Evolutionary conservation across 257 asterid genomes (phyloP).

Genomic region (Avicennia marina): DNA sequence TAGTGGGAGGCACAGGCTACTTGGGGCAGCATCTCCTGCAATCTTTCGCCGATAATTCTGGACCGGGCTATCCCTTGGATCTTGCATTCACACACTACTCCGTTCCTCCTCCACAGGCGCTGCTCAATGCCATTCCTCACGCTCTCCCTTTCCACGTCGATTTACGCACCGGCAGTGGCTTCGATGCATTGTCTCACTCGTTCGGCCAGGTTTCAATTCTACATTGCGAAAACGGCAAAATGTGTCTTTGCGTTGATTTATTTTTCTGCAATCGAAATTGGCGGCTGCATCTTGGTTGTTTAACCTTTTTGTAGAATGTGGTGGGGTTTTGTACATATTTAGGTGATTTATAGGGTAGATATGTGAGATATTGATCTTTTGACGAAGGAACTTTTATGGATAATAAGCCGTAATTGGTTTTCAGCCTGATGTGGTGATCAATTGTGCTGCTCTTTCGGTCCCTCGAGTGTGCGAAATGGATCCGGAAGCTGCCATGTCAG

Average conservation of each 20-base stretch:
- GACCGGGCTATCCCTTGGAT: slow-evolving; percentile 21
- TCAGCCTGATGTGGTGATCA: slow-evolving; percentile 94
- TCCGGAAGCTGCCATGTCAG: slow-evolving; percentile 76
- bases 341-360: no score
- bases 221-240: no score
- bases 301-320: no score
- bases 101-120: slow-evolving; percentile 53
- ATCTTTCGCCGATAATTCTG: slow-evolving; percentile 31
- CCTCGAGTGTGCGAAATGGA: slow-evolving; percentile 90
- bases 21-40: slow-evolving; percentile 86
- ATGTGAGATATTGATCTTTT: slow-evolving; percentile 6
- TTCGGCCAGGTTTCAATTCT: slow-evolving; percentile 63
- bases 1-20: slow-evolving; percentile 91
- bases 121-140: slow-evolving; percentile 56
- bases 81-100: slow-evolving; percentile 67
- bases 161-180: slow-evolving; percentile 56
- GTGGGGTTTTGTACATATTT: no score
- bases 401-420: neutral
- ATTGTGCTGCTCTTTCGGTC: slow-evolving; percentile 90
- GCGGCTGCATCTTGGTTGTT: neutral
- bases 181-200: slow-evolving; percentile 40
- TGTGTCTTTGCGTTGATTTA: neutral
- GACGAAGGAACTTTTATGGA: neutral
- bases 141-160: slow-evolving; percentile 64
- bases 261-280: neutral